phyloP scores from a whole-genome alignment of 331 rosid species.

The Quercus phellos region DNA sequence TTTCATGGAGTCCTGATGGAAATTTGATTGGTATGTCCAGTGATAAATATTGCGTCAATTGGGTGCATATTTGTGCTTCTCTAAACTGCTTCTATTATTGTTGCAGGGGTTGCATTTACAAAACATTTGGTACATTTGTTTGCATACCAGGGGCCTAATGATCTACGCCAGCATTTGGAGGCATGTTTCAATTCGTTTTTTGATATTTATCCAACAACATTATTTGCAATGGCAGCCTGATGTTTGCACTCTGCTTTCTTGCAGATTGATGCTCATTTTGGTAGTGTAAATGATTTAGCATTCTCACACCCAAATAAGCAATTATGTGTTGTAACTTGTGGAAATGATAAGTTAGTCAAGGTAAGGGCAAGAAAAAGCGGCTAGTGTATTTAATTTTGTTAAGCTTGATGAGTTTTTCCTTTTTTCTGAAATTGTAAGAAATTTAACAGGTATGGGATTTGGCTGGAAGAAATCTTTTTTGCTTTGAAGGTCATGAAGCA shows the following conservation, averaged over 20 bases:
- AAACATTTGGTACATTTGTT: conserved; percentile 56
- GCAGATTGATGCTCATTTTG: conserved; percentile 29
- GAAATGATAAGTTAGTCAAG: conserved; percentile 27
- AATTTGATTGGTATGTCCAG: conserved; percentile 39
- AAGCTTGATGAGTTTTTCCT: not conserved
- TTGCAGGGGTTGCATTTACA: conserved; percentile 50
- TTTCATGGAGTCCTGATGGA: conserved; percentile 57
- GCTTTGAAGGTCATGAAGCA: conserved; percentile 87
- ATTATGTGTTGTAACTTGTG: conserved; percentile 28
- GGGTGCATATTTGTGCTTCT: not conserved
- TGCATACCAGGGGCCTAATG: conserved; percentile 32
- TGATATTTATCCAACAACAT: not conserved
- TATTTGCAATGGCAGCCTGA: conserved; percentile 8
- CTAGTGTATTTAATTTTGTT: not conserved
- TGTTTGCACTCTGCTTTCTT: conserved; percentile 13
- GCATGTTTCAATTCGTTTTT: conserved; percentile 25
- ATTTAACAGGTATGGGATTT: conserved; percentile 28
- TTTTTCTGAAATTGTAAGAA: not conserved
- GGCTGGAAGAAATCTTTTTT: conserved; percentile 42
- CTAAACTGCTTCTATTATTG: not conserved
- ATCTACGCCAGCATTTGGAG: conserved; percentile 41
- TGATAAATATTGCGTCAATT: not conserved
- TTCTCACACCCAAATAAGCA: conserved; percentile 35
- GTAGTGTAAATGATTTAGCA: conserved; percentile 30
- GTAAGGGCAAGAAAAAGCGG: conserved; percentile 3